Evolutionary conservation across 495 filamentous ascomycete species (phyloP).

Genomic region (Pyrenula aspistea): DNA sequence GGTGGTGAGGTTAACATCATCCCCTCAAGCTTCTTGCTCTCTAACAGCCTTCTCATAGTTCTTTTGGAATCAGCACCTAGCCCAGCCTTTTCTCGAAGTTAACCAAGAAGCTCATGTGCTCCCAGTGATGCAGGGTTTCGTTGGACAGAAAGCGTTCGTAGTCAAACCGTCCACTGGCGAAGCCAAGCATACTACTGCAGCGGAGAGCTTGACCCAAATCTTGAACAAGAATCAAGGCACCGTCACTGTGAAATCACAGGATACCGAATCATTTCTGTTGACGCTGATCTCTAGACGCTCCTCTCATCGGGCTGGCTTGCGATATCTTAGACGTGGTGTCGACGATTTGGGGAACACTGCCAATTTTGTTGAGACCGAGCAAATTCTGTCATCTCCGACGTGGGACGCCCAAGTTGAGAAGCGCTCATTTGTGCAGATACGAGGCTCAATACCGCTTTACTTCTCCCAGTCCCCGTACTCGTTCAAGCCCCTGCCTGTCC

Average conservation of each 20-base stretch:
- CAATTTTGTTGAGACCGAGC: conserved; percentile 90
- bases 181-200: conserved; percentile 2
- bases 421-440: conserved; percentile 73
- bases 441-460: conserved; percentile 83
- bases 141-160: conserved; percentile 74
- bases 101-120: conserved; percentile 56
- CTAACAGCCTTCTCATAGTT: conserved; percentile 36
- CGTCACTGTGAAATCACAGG: conserved; percentile 4
- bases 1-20: neutral
- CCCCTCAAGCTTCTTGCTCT: neutral
- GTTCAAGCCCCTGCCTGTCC: conserved; percentile 72
- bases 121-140: conserved; percentile 88
- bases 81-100: conserved; percentile 58
- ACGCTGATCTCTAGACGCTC: conserved; percentile 83
- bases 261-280: conserved; percentile 47
- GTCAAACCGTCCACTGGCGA: conserved; percentile 28
- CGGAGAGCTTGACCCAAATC: conserved; percentile 18
- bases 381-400: conserved; percentile 59
- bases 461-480: conserved; percentile 90
- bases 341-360: conserved; percentile 79
- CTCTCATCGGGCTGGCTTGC: conserved; percentile 68
- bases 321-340: conserved; percentile 84
- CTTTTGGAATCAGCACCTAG: conserved; percentile 82
- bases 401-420: conserved; percentile 51
- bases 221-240: conserved; percentile 21